Percentiles rank a stretch among this genome's conserved stretches.
Evolutionary conservation across 148 eudicot species (phyloP).

Genomic region (Rhododendron vialii): DNA sequence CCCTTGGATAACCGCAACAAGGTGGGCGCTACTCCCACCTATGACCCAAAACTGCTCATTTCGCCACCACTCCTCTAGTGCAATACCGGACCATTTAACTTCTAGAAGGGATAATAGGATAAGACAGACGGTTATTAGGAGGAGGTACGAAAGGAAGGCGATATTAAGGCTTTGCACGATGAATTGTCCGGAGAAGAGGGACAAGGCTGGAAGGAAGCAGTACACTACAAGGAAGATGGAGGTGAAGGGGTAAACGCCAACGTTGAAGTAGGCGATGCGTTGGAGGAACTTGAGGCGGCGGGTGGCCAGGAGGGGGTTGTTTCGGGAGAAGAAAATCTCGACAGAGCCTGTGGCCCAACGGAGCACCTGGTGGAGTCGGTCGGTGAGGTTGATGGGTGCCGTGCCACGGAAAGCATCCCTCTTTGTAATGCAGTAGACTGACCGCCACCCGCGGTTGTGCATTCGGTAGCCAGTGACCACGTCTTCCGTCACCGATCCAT

Average conservation of each 20-base stretch:
- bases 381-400: constrained; percentile 89
- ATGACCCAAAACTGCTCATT: constrained; percentile 93
- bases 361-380: constrained; percentile 83
- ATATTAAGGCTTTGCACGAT: constrained; percentile 58
- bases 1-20: constrained; percentile 80
- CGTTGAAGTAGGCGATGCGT: constrained; percentile 74
- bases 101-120: constrained; percentile 64
- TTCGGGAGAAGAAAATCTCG: constrained; percentile 77
- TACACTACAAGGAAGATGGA: constrained; percentile 68
- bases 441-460: constrained; percentile 96
- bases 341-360: constrained; percentile 97
- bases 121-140: constrained; percentile 46
- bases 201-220: constrained; percentile 76
- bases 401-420: constrained; percentile 89
- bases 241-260: constrained; percentile 89
- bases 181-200: constrained; percentile 78
- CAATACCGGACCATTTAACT: constrained; percentile 91
- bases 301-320: constrained; percentile 66
- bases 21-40: constrained; percentile 86
- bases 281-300: constrained; percentile 80
- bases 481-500: constrained; percentile 89
- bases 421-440: constrained; percentile 84
- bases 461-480: constrained; percentile 91
- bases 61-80: constrained; percentile 84
- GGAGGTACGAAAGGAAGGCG: constrained; percentile 52